Percentiles rank a stretch among this genome's conserved stretches.
Evolutionary conservation across 164 flowering plant genomes (phyloP).

Genomic region (Piper betle): DNA sequence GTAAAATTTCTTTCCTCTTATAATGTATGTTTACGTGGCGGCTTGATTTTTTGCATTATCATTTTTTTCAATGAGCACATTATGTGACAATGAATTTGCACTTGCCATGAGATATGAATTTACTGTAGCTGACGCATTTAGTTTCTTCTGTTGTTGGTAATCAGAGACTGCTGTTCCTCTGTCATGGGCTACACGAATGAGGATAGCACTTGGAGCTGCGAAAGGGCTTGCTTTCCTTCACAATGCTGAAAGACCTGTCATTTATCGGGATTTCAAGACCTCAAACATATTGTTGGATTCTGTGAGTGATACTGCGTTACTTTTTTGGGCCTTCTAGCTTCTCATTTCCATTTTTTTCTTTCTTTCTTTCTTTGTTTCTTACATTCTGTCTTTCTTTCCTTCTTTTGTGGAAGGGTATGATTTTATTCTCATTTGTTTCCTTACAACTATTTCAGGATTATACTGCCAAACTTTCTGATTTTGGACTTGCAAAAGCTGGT

Average conservation of each 20-base stretch:
- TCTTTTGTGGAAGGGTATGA: background rate
- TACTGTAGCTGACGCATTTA: conserved; percentile 2
- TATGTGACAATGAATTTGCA: too few species aligned
- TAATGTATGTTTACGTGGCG: background rate
- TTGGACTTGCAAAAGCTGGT: conserved; percentile 97
- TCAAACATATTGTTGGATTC: conserved; percentile 91
- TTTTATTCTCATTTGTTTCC: conserved; percentile 1
- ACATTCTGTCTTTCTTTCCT: background rate
- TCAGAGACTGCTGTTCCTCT: conserved; percentile 79
- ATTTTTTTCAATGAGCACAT: too few species aligned
- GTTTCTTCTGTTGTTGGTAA: conserved; percentile 32
- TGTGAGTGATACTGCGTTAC: conserved; percentile 28
- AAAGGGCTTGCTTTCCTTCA: conserved; percentile 99
- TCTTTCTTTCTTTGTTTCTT: background rate
- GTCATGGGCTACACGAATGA: conserved; percentile 90
- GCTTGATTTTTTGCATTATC: background rate
- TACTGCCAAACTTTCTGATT: conserved; percentile 87
- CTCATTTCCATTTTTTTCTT: conserved; percentile 1
- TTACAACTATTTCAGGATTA: conserved; percentile 46
- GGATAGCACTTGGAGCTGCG: conserved; percentile 98
- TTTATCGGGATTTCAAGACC: conserved; percentile 92
- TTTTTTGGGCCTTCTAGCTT: background rate
- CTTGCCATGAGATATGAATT: too few species aligned
- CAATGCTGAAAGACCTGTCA: conserved; percentile 90
- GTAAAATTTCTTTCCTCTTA: conserved; percentile 4